Percentiles rank a stretch among this genome's conserved stretches.
phyloP scores from a whole-genome alignment of 2,329 filamentous ascomycete genomes.

The Aspergillus tamarii region DNA sequence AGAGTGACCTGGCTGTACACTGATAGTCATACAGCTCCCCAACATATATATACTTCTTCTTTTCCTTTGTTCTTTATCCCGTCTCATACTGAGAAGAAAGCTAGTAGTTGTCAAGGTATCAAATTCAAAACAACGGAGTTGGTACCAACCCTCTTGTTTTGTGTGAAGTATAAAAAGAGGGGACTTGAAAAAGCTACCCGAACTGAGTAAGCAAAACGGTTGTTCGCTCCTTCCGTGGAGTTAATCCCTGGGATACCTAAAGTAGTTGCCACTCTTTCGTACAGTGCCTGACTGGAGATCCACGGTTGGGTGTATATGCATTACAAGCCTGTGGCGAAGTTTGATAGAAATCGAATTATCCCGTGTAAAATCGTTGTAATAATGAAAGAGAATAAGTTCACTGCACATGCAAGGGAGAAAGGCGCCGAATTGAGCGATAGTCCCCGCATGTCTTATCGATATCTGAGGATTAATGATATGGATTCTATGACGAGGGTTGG shows the following conservation, averaged over 20 bases:
- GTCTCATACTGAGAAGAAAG: not conserved
- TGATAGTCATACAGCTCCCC: not conserved
- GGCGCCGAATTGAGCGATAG: constrained; percentile 12
- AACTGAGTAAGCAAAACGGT: not conserved
- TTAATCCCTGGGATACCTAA: not conserved
- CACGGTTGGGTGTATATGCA: not conserved
- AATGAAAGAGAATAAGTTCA: constrained; percentile 11
- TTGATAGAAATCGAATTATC: not conserved
- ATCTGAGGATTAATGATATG: constrained; percentile 10
- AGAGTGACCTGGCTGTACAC: not conserved
- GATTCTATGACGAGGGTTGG: constrained; percentile 1
- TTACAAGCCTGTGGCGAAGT: not conserved
- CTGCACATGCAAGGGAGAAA: constrained; percentile 27
- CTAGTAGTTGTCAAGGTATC: not conserved
- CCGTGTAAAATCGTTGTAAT: not conserved
- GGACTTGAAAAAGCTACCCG: not conserved
- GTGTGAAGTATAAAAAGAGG: constrained; percentile 8
- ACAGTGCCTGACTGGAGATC: not conserved
- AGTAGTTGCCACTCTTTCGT: not conserved
- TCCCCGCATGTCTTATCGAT: constrained; percentile 28
- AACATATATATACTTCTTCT: not conserved
- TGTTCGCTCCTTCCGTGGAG: not conserved
- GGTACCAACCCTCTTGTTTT: not conserved
- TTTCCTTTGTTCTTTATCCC: not conserved
- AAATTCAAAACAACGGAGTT: not conserved